A percentile compares a stretch with the other conserved stretches of the same genome.
Conservation (phyloP, 441 rosid species). For the Omphalea diandra region DNA sequence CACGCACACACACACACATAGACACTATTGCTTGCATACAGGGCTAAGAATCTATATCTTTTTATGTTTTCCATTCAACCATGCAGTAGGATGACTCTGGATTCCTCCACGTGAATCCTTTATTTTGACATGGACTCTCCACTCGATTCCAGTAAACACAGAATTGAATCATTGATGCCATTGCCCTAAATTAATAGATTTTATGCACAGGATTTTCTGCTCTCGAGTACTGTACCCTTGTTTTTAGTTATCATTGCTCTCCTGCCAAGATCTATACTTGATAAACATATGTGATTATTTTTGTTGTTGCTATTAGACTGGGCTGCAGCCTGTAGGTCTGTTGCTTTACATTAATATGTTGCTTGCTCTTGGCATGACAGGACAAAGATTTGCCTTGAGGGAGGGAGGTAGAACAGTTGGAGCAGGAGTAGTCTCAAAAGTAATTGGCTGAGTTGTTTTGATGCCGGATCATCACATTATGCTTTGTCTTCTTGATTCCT, state of each 20-base stretch:
- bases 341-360: no score
- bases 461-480: constrained; percentile 10
- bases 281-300: constrained; percentile 8
- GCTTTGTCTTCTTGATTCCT: constrained; percentile 11
- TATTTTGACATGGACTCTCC: no score
- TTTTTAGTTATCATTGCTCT: no score
- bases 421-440: constrained; percentile 51
- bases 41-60: no score
- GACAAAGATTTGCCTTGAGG: constrained; percentile 87
- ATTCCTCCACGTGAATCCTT: no score
- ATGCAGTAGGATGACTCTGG: no score
- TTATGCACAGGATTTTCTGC: not conserved
- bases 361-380: constrained; percentile 17
- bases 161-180: not conserved
- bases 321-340: not conserved
- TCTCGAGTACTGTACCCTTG: not conserved
- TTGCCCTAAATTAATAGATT: not conserved
- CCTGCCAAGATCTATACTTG: constrained; percentile 8
- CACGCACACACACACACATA: no score
- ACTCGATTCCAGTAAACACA: not conserved
- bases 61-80: no score
- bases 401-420: constrained; percentile 98
- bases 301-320: not conserved
- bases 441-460: constrained; percentile 45
- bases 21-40: no score